These are phyloP conservation scores for Vigna nakashimae DNA, from an alignment of 306 rosid genomes.

Conservation along the genomic window DNA sequence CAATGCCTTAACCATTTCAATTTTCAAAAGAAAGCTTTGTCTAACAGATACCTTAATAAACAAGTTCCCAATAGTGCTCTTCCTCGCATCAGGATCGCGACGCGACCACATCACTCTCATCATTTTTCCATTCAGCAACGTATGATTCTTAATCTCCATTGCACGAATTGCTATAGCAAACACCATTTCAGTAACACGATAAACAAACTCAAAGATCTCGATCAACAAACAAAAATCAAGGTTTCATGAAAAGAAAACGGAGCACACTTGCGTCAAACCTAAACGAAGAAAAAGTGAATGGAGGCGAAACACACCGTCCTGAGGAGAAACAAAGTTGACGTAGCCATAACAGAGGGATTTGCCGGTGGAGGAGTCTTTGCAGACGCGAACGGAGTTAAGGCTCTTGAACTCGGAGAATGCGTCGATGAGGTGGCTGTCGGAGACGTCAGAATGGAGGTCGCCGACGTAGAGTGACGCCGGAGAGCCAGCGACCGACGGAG, in stretches of 20 bases:
- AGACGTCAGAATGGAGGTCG: slow-evolving; percentile 70
- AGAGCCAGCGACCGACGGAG: slow-evolving; percentile 50
- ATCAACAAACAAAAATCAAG: not conserved
- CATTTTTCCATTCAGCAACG: slow-evolving; percentile 65
- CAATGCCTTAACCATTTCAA: slow-evolving; percentile 20
- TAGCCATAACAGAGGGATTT: slow-evolving; percentile 87
- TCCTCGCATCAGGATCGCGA: slow-evolving; percentile 81
- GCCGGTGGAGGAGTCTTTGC: slow-evolving; percentile 65
- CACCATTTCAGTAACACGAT: not conserved
- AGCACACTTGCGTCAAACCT: not conserved
- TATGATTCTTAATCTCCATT: slow-evolving; percentile 69
- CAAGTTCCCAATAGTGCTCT: slow-evolving; percentile 74
- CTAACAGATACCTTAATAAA: slow-evolving; percentile 72
- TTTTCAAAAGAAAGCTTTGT: not conserved
- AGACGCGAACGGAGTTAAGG: slow-evolving; percentile 68
- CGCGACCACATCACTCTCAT: slow-evolving; percentile 86
- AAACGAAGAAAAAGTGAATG: not conserved
- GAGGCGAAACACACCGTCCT: slow-evolving; percentile 62
- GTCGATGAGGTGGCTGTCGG: slow-evolving; percentile 60
- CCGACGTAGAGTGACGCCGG: slow-evolving; percentile 83
- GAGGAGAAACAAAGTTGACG: slow-evolving; percentile 67
- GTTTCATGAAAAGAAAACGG: not conserved
- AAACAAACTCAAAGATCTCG: slow-evolving; percentile 28
- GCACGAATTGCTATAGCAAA: slow-evolving; percentile 63
- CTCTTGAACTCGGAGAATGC: slow-evolving; percentile 62